Evolutionary conservation across 441 rosid species (phyloP), one percentile per base, ranked within the genome.

Genomic region (Aquilaria agallochum): DNA sequence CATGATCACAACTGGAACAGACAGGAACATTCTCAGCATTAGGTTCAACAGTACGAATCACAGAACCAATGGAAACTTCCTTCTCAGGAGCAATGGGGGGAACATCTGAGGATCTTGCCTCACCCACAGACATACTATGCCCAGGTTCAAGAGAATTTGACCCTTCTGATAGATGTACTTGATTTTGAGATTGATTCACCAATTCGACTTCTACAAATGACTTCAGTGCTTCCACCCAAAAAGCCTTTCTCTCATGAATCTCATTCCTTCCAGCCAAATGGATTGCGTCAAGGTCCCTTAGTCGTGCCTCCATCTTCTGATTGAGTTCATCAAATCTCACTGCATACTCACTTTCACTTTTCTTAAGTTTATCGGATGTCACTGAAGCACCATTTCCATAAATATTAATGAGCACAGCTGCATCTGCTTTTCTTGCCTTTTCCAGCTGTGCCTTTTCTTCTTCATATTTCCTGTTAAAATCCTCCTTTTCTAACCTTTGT

Each of bases 351-450:
- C 48, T 59, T 59, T 88, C 93, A 65, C 85, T 66, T 46, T 56
- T 74, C 74, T 73, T 78, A 44, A 85, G 83, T 76, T 60, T 78
- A 56, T 81, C 88, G 20, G 55, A 48, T 73, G 69, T 72, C 71
- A 63, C 59, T 4, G 80, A 65, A 61, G 49, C 62, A 63, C 55
- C 64, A 60, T 68, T 66, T 65, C 62, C 78, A 45, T 72, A 60
- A 64, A 82, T 80, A 45, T 72, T 59, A 66, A 82, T 80, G 68
- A 87, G 75, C 67, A 90, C 71, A 62, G 84, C 83, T 55, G 69
- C 75, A 68, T 88, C 90, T 36, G 77, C 30, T 59, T 31, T 70
- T 56, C 72, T 79, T 36, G 44, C 57, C 12, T 31, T 69, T 74
- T 83, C 94, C 45, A 87, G 79, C 33, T 62, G 44, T 31, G 60